Conservation (phyloP, 202 grass and related monocot species). For the Tripidium arundinaceum region DNA sequence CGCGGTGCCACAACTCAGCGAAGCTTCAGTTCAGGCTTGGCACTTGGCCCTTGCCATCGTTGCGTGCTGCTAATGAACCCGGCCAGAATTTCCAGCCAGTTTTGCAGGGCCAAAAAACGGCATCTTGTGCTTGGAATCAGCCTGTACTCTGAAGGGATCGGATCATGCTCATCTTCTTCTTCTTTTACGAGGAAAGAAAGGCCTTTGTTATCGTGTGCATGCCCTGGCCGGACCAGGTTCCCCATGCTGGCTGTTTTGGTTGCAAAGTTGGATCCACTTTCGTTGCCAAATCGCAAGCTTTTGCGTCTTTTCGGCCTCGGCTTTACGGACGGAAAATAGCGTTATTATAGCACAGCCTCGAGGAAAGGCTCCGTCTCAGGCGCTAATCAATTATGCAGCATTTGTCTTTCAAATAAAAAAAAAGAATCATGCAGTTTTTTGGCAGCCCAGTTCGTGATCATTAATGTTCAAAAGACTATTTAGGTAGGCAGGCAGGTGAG, state of each 20-base stretch:
- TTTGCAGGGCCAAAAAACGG: neutral
- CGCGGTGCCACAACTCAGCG: too few relatives aligned
- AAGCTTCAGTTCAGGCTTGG: too few relatives aligned
- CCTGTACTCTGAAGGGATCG: neutral
- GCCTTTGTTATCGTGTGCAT: neutral
- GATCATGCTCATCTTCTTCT: neutral
- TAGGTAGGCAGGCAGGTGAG: neutral
- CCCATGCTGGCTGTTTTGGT: neutral
- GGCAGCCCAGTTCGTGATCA: neutral
- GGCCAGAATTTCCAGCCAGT: neutral
- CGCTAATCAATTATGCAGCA: neutral
- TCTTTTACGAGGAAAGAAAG: neutral
- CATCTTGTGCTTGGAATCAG: neutral
- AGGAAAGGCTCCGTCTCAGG: too few relatives aligned
- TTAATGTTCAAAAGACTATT: neutral
- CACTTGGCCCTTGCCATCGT: too few relatives aligned
- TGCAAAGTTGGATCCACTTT: slow-evolving; percentile 24
- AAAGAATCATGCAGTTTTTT: neutral
- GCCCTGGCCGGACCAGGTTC: neutral
- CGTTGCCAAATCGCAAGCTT: neutral
- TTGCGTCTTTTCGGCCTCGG: too few relatives aligned
- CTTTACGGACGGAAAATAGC: too few relatives aligned
- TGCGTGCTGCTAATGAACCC: neutral
- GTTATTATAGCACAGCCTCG: too few relatives aligned
- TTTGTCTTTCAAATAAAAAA: too few relatives aligned